Base-by-base conservation (phyloP, 441 rosid genomes). In the Melastoma candidum region DNA sequence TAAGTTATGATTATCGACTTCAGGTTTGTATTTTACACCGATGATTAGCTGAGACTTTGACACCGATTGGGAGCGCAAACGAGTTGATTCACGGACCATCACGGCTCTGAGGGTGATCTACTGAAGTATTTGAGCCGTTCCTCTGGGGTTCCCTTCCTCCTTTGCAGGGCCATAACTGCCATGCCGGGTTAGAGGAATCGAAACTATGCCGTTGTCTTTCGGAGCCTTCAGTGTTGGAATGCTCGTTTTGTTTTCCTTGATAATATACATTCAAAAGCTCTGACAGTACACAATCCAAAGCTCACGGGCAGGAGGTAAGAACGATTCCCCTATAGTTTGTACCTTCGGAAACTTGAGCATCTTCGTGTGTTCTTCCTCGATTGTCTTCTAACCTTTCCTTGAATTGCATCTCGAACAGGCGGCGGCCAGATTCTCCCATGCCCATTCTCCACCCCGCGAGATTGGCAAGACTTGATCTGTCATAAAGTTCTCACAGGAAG, bases 401-500 rank as follows among this genome's bases (percentile, higher is more conserved):
- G 84, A 77, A 68, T 92, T 92, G 77, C 98, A 87, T 70, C 76
- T 82, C 45, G 84, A 49, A 69, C 95, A 92, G 58, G 96, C 98
- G 13, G 95, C 54, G 14, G 13, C 56, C 56, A 52, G 7, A 26
- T 52, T 52, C 10, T 52, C 56, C 56, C 56, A 52, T 36, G 46
- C 32, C 56, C 56, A 52, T 52, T 52, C 26, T 52, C 56, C 56
- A 36, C 56, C 56, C 5, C 46, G 12, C 43, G 56, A 52, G 24
- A 52, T 52, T 27, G 56, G 56, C 39, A 52, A 44, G 24, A 52
- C 56, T 2, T 52, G 56, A 44, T 52, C 56, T 5, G 32, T 52
- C 9, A 44, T 52, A 12, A 52, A 52, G 43, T 32, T 52, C 56
- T 36, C 56, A 1, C 45, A 17, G 0, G 27, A 52, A 41, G 56